Evolutionary conservation across 495 filamentous ascomycete species (phyloP).

Genomic region (Podospora conica): DNA sequence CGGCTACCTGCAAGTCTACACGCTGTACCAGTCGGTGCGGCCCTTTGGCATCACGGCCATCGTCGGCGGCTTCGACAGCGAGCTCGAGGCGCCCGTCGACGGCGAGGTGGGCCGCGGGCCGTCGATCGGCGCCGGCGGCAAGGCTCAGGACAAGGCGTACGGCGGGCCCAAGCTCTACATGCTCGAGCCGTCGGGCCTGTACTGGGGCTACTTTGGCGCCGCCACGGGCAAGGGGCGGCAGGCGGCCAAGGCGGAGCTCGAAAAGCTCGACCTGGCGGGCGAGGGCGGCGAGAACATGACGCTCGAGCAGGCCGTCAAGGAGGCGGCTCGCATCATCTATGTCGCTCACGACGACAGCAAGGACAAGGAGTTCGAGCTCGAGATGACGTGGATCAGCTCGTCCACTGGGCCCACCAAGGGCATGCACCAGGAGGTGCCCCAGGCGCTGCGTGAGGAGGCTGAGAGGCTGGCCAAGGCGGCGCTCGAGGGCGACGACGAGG

Average conservation of each 20-base stretch:
- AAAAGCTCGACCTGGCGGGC: constrained; percentile 87
- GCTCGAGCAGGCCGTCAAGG: constrained; percentile 83
- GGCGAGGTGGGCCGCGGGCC: constrained; percentile 81
- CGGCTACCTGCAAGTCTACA: constrained; percentile 93
- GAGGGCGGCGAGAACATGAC: constrained; percentile 46
- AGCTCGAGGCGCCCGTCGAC: constrained; percentile 72
- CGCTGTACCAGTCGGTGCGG: constrained; percentile 89
- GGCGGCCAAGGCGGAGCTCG: constrained; percentile 92
- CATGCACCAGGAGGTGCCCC: constrained; percentile 84
- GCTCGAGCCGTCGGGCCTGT: constrained; percentile 94
- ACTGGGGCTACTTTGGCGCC: constrained; percentile 98
- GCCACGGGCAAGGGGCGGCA: constrained; percentile 95
- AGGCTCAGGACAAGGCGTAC: constrained; percentile 63
- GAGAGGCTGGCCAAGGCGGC: constrained; percentile 78
- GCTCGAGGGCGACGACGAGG: constrained; percentile 69
- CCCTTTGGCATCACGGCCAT: constrained; percentile 96
- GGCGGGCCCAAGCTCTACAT: constrained; percentile 94
- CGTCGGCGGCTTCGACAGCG: constrained; percentile 85
- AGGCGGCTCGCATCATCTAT: constrained; percentile 94
- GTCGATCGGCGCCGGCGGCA: constrained; percentile 70
- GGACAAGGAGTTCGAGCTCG: constrained; percentile 98
- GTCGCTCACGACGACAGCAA: constrained; percentile 93
- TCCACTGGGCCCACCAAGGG: constrained; percentile 81
- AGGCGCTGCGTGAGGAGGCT: constrained; percentile 81
- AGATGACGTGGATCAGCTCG: constrained; percentile 96